Evolutionary conservation across 192 early-diverging fungal genomes (phyloP).

Genomic region (Piromyces sp.): DNA sequence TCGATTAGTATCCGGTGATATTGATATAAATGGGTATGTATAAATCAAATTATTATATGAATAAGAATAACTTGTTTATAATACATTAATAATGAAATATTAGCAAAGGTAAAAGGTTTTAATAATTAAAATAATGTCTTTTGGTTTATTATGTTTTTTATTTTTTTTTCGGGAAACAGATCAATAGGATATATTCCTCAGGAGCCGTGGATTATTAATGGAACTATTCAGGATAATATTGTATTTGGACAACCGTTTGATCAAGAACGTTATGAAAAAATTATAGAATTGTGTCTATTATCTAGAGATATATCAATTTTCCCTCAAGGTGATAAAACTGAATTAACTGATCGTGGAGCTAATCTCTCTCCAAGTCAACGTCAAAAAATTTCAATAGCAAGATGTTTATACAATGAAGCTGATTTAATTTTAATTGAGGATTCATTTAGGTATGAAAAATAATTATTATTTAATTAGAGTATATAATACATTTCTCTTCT

Average conservation of each 20-base stretch:
- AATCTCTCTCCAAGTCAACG: slow-evolving; percentile 60
- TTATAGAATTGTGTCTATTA: slow-evolving; percentile 20
- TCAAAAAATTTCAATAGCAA: slow-evolving; percentile 42
- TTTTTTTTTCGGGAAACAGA: background rate
- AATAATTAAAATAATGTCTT: too few relatives aligned
- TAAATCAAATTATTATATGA: background rate
- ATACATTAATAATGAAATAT: background rate
- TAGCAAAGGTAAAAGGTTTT: too few relatives aligned
- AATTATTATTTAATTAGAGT: too few relatives aligned
- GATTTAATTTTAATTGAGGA: background rate
- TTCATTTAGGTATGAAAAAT: background rate
- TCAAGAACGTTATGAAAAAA: slow-evolving; percentile 29
- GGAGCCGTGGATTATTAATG: slow-evolving; percentile 53
- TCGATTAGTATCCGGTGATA: slow-evolving; percentile 20
- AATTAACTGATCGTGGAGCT: slow-evolving; percentile 16
- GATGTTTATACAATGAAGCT: slow-evolving; percentile 6
- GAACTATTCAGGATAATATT: slow-evolving; percentile 57
- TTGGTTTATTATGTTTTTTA: too few relatives aligned
- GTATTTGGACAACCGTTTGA: slow-evolving; percentile 53
- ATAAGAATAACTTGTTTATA: too few relatives aligned
- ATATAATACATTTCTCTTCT: too few relatives aligned
- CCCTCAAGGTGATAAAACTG: background rate
- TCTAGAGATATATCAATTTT: background rate
- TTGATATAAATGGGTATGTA: background rate
- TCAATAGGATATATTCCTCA: slow-evolving; percentile 45